Base-by-base conservation (phyloP, 2,329 filamentous ascomycete genomes). In the Ophiocordyceps australis region DNA sequence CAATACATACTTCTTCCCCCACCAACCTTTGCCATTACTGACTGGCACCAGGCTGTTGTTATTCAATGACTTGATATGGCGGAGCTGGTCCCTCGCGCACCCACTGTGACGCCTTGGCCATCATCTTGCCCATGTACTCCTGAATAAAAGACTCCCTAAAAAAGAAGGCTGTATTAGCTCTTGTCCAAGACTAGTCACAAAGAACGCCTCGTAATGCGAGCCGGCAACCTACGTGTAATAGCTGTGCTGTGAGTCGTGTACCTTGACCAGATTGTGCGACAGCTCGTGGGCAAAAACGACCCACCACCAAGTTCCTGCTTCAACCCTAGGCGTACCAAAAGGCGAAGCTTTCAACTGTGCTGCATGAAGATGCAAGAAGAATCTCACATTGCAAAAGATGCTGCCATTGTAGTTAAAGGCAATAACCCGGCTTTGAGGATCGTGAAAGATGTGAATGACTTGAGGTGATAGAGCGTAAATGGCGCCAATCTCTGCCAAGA, bases 281-380 rank as follows among this genome's bases (percentile, higher is more conserved):
- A 98, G 54, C 54, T 98, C 91, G 46, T 98, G 89, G 33, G 83
- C 91, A 32, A 94, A 49, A n/a, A 89, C 83, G 35, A 93, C 78
- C 69, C 78, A 94, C 86, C 86, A 95, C 59, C 85, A 92, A 2
- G 76, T 67, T 30, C 71, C 57, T 3, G 80, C 80, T 32, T 89
- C 77, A 4, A 68, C 59, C 43, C 58, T 70, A 11, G 56, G 65
- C 28, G 61, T 52, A 3, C 46, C 46, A 14, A 24, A 42, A 14
- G 26, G 36, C 22, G 14, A 46, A 25, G 30, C 52, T 25, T 35
- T 39, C 24, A 70, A 47, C 33, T 57, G 49, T 10, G 53, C 41
- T 23, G 68, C 58, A 42, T 95, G 86, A 17, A 94, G 52, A 41
- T 86, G 73, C 32, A 76, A 52, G 47, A 85, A 95, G 57, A 81